Evolutionary conservation across 805 yeast genomes (phyloP), one percentile per base, ranked within the genome.

Genomic region (Metschnikowia picachoensis): DNA sequence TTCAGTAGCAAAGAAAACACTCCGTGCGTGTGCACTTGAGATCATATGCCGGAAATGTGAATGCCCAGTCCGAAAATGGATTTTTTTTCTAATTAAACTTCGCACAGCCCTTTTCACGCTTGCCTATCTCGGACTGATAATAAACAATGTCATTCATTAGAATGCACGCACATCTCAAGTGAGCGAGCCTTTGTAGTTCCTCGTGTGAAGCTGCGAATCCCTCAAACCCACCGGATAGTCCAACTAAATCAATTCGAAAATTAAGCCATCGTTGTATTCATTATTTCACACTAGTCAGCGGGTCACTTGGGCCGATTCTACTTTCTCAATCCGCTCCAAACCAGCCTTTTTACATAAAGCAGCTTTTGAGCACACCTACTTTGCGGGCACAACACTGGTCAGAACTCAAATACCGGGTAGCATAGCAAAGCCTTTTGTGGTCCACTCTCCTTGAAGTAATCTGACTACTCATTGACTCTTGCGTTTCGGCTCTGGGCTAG

Each of bases 61-160:
- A 20, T 20, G 25, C 25, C 25, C 7, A 20, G 25, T 20, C 7
- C 25, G 25, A 20, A 20, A 20, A 20, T 20, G 25, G 25, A 20
- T 20, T 20, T 20, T 20, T 20, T 20, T 20, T 7, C 25, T 7
- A 20, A 20, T 20, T 5, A 20, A 20, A 20, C 7, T 7, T 20
- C 25, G 25, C 25, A 20, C 7, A 20, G 25, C 25, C 25, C 4
- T 20, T 20, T 20, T 32, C 44, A 17, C 28, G 20, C 13, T 36
- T 45, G 30, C 48, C 48, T 45, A 35, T 31, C 44, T 40, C 10
- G 48, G 48, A 15, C 29, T 28, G 20, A 40, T 29, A 13, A 36
- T 45, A 39, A 45, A 45, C 48, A 45, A 10, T n/a, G 28, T 27
- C 34, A 33, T 28, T 32, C 35, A 32, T 30, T 27, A 30, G 37